These are phyloP conservation scores for Carpinus viminea DNA, from an alignment of 306 rosid genomes.

Conservation along the genomic window DNA sequence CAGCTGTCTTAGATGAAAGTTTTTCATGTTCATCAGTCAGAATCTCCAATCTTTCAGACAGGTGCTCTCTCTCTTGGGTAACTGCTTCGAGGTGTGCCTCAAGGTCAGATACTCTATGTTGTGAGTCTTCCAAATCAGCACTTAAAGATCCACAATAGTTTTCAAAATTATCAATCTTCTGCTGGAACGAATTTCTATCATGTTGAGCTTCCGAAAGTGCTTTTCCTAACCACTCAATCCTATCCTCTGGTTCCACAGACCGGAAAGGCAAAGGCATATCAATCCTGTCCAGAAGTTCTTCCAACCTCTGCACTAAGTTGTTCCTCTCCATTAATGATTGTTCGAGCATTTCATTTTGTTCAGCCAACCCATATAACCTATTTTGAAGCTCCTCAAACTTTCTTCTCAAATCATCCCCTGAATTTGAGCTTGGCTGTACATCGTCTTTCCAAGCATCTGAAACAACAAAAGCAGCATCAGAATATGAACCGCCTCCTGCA, in stretches of 20 bases:
- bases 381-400: conserved; percentile 77
- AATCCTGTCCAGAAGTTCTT: conserved; percentile 77
- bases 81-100: conserved; percentile 55
- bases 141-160: conserved; percentile 60
- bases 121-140: conserved; percentile 79
- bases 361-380: conserved; percentile 80
- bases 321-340: conserved; percentile 95
- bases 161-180: conserved; percentile 71
- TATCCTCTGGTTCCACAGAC: conserved; percentile 76
- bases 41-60: conserved; percentile 59
- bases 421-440: conserved; percentile 49
- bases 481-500: conserved; percentile 61
- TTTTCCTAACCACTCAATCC: conserved; percentile 78
- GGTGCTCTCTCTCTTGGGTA: conserved; percentile 53
- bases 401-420: conserved; percentile 62
- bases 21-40: conserved; percentile 53
- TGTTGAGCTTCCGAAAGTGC: conserved; percentile 68
- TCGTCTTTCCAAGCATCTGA: conserved; percentile 80
- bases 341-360: conserved; percentile 98
- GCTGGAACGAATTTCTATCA: conserved; percentile 64
- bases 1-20: conserved; percentile 42
- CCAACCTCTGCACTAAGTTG: conserved; percentile 84
- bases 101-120: conserved; percentile 53
- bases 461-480: conserved; percentile 77
- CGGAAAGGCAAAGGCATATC: conserved; percentile 81